These are phyloP conservation scores for Bjerkandera adusta DNA, from an alignment of 1,284 basidiomycete species.

Conservation along the genomic window DNA sequence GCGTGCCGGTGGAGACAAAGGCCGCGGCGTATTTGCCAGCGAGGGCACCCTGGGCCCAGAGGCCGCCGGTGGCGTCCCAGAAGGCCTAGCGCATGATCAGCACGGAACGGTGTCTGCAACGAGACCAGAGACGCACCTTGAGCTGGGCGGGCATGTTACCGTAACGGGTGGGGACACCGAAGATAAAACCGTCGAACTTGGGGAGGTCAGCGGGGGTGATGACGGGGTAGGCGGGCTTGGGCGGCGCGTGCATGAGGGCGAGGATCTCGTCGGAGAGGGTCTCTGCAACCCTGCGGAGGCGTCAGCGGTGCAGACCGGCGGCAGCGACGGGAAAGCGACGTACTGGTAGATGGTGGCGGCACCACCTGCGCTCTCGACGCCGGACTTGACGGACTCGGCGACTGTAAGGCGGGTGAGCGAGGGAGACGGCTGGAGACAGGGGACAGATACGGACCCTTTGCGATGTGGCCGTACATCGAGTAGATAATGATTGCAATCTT, in stretches of 20 bases:
- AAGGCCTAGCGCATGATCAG: constrained; percentile 49
- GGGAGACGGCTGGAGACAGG: background rate
- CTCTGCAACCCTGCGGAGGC: constrained; percentile 64
- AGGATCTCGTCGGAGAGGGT: constrained; percentile 82
- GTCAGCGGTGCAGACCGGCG: background rate
- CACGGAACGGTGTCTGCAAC: background rate
- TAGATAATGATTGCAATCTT: constrained; percentile 82
- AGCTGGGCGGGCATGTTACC: constrained; percentile 71
- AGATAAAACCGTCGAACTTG: constrained; percentile 65
- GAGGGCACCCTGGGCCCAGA: constrained; percentile 75
- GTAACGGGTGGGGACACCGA: constrained; percentile 81
- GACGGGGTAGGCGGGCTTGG: constrained; percentile 72
- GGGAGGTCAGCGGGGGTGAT: constrained; percentile 65
- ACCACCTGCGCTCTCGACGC: constrained; percentile 73
- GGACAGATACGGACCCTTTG: constrained; percentile 47
- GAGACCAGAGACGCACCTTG: constrained; percentile 44
- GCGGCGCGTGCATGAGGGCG: constrained; percentile 72
- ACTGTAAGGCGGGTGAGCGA: constrained; percentile 41
- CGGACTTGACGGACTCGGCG: constrained; percentile 76
- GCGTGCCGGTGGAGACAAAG: constrained; percentile 66
- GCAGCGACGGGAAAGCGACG: constrained; percentile 25
- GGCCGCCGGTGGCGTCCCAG: constrained; percentile 78
- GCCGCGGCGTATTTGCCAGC: constrained; percentile 79
- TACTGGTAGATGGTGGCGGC: constrained; percentile 72
- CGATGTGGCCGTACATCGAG: constrained; percentile 80